Conservation (phyloP, 225 moss, liverwort and hornwort genomes). For the Marchantia paleacea region DNA sequence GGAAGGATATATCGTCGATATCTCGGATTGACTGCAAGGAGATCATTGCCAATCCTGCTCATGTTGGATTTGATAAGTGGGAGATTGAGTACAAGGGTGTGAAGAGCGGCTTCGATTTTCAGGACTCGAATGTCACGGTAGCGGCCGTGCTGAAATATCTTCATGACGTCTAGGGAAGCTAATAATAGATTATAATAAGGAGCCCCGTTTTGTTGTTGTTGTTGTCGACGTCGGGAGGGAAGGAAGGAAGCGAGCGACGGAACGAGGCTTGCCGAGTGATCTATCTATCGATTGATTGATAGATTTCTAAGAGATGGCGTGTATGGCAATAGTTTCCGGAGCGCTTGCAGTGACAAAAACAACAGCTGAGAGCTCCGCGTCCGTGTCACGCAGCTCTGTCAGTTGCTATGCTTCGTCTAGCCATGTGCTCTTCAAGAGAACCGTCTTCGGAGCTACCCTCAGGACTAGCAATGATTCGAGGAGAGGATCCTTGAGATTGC, state of each 20-base stretch:
- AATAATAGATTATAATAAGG: too few relatives aligned
- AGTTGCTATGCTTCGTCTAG: conserved; percentile 17
- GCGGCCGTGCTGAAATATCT: too few relatives aligned
- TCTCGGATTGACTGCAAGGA: too few relatives aligned
- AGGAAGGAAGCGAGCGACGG: not conserved
- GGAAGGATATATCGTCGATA: too few relatives aligned
- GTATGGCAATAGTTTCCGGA: conserved; percentile 60
- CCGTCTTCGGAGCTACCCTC: conserved; percentile 52
- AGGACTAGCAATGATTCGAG: conserved; percentile 44
- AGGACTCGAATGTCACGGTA: too few relatives aligned
- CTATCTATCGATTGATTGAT: conserved; percentile 7
- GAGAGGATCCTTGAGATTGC: conserved; percentile 50
- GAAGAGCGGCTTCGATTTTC: too few relatives aligned
- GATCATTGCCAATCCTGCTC: too few relatives aligned
- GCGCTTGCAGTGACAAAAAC: conserved; percentile 37
- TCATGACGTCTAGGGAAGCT: too few relatives aligned
- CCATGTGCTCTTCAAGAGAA: conserved; percentile 42
- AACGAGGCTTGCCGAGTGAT: not conserved
- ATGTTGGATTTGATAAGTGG: too few relatives aligned
- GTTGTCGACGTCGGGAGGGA: not conserved
- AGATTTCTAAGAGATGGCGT: conserved; percentile 56
- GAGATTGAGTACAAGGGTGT: too few relatives aligned
- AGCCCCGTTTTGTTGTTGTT: not conserved
- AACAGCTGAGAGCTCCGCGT: conserved; percentile 31
- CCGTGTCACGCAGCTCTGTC: conserved; percentile 36